Conservation (phyloP, 179 eudicot genomes). For the Actinidia polygama region DNA sequence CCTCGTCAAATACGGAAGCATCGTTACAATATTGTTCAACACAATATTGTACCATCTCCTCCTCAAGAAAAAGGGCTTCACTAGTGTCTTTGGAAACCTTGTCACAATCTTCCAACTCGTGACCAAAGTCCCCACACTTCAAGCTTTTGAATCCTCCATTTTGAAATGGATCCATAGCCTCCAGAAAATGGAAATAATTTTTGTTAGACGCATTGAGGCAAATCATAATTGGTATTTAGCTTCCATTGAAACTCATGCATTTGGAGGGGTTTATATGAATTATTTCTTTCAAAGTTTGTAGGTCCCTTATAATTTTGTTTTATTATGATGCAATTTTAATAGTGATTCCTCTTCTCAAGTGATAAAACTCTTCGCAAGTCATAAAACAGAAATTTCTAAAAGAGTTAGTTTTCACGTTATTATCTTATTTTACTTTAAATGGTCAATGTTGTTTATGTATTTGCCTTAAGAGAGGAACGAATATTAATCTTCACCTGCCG, state of each 20-base stretch:
- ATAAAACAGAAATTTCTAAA: background rate
- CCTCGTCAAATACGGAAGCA: no score
- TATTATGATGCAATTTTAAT: conserved; percentile 9
- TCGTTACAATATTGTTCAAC: no score
- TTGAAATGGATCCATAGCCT: conserved; percentile 6
- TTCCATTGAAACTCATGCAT: conserved; percentile 97
- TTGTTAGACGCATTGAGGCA: conserved; percentile 93
- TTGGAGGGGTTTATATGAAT: conserved; percentile 93
- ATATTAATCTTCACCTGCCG: background rate
- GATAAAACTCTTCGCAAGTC: no score
- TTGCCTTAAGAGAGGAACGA: background rate
- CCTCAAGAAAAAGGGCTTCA: no score
- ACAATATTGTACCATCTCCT: no score
- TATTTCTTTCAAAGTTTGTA: conserved; percentile 95
- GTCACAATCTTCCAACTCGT: no score
- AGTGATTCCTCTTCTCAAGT: conserved; percentile 9
- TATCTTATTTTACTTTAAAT: background rate
- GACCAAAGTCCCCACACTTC: no score
- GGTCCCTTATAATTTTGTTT: conserved; percentile 35
- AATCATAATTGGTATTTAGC: conserved; percentile 93
- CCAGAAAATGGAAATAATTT: conserved; percentile 91
- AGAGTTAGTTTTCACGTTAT: background rate
- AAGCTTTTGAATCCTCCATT: no score
- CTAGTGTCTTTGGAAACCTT: no score
- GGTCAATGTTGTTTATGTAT: background rate